Percentiles rank a stretch among this genome's conserved stretches.
These are phyloP conservation scores for Aspergillus terreus DNA, from an alignment of 2,329 filamentous ascomycete species.

Conservation along the genomic window DNA sequence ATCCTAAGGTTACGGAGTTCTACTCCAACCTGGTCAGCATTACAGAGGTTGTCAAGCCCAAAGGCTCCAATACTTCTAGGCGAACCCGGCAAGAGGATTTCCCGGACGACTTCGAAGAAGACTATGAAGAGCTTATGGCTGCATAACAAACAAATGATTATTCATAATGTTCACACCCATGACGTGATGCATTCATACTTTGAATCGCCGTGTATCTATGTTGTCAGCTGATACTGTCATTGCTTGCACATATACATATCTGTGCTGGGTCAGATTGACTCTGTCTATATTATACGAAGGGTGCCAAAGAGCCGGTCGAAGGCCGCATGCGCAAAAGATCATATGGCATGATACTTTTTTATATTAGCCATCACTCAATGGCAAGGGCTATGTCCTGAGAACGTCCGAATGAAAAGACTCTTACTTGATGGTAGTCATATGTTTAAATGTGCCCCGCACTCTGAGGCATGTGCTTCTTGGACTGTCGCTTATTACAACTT, in stretches of 20 bases:
- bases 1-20: constrained; percentile 79
- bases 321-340: not conserved
- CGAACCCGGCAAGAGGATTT: constrained; percentile 25
- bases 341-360: not conserved
- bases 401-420: not conserved
- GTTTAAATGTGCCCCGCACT: too few species aligned
- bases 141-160: not conserved
- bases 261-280: not conserved
- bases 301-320: not conserved
- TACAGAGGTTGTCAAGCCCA: constrained; percentile 48
- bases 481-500: not conserved
- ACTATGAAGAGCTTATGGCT: constrained; percentile 24
- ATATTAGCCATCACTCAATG: not conserved
- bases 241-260: constrained; percentile 13
- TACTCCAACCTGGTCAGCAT: constrained; percentile 78
- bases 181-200: not conserved
- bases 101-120: constrained; percentile 46
- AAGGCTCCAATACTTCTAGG: constrained; percentile 17
- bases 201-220: not conserved
- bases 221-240: not conserved
- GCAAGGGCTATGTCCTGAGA: not conserved
- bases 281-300: not conserved
- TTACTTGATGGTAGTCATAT: too few species aligned
- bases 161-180: not conserved
- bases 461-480: too few species aligned